Base-by-base conservation (phyloP, 2,329 filamentous ascomycete species). In the Thyridium curvatum region DNA sequence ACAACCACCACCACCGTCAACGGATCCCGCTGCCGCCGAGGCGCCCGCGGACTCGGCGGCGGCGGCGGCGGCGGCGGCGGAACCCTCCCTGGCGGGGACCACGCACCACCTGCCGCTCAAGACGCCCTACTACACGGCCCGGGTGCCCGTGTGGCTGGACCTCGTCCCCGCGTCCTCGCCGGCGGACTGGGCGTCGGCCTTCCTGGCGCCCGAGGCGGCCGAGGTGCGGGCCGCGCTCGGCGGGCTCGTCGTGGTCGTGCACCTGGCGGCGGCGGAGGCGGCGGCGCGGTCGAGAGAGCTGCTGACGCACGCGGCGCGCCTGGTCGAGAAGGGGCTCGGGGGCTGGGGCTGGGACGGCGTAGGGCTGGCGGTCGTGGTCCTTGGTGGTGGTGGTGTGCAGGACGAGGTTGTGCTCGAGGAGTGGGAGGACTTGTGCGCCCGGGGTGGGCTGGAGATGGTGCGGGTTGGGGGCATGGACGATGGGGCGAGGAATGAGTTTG, bases 101-200 rank as follows among this genome's bases (percentile, higher is more conserved):
- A 78, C 79, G 13, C 79, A 83, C 50, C 55, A 60, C 32, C 67
- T 80, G 26, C 42, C 59, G 8, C 60, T 84, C 39, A 66, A 67
- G 43, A 84, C 78, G 15, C 50, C 64, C 12, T 84, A 84, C 63
- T 84, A 84, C 62, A 68, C 60, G 17, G 69, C 77, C 38, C 65
- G 65, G 0, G 64, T 84, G 4, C 78, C 80, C 32, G 66, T 84
- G 47, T 85, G 81, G 81, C 66, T 84, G n/a, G 81, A 85, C 51
- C 65, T 81, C 34, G 66, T 81, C 41, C 30, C 30, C 12, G 18
- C 9, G 39, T n/a, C 30, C 4, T 14, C 34, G 14, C 66, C 72
- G 0, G 39, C 52, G 3, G 69, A 74, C 29, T 84, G 80, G 80
- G 64, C 74, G 1, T 54, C 55, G 2, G 71, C 74, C 0, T 84